Evolutionary conservation across 192 early-diverging fungal species (phyloP).

Genomic region (Radiomyces spectabilis): DNA sequence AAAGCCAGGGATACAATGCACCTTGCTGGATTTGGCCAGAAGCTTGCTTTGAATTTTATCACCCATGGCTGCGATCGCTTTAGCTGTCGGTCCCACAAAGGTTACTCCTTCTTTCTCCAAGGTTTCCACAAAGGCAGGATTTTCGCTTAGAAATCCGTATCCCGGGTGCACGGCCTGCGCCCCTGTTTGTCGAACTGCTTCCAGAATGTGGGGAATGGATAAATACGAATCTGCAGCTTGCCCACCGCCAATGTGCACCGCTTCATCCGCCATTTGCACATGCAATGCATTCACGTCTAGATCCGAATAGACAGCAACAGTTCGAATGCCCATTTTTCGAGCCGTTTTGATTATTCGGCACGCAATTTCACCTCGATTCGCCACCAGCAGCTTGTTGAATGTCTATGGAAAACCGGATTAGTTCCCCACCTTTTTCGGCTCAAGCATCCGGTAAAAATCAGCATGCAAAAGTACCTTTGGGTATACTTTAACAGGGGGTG

Average conservation of each 20-base stretch:
- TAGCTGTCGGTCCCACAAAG: constrained; percentile 64
- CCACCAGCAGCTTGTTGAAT: constrained; percentile 90
- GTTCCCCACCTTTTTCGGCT: too few species aligned
- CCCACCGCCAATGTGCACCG: constrained; percentile 73
- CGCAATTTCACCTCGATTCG: constrained; percentile 96
- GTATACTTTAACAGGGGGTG: too few species aligned
- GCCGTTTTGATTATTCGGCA: constrained; percentile 89
- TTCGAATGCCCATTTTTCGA: constrained; percentile 88
- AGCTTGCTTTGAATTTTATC: constrained; percentile 79
- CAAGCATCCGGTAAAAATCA: too few species aligned
- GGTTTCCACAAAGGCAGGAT: constrained; percentile 69
- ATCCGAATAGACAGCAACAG: constrained; percentile 91
- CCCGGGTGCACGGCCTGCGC: constrained; percentile 93
- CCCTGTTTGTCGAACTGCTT: constrained; percentile 65
- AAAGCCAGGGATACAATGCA: constrained; percentile 82
- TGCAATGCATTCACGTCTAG: constrained; percentile 82
- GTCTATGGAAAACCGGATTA: constrained; percentile 40
- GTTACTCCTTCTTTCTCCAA: constrained; percentile 64
- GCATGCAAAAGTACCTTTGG: too few species aligned
- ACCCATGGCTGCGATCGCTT: constrained; percentile 71
- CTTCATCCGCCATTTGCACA: constrained; percentile 86
- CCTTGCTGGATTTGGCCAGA: constrained; percentile 63
- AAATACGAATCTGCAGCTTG: constrained; percentile 80
- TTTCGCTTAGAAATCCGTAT: constrained; percentile 96
- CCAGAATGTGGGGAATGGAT: constrained; percentile 68